Percentiles rank a stretch among this genome's conserved stretches.
Conservation (phyloP, 495 filamentous ascomycete genomes). For the Oidiodendron maius region DNA sequence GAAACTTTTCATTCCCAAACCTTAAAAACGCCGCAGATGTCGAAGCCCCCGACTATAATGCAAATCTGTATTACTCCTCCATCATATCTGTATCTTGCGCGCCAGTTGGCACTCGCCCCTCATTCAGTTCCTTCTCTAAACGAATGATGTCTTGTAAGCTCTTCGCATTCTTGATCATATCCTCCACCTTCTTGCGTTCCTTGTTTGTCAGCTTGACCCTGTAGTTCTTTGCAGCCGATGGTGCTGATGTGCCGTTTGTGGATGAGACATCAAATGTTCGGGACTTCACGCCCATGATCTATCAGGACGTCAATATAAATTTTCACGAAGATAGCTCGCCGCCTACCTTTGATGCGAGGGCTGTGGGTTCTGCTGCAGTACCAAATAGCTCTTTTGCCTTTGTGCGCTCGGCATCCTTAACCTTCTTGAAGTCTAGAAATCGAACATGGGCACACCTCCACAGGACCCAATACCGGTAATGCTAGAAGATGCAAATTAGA, state of each 20-base stretch:
- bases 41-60: neutral
- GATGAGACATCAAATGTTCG: constrained; percentile 66
- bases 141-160: constrained; percentile 78
- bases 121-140: constrained; percentile 78
- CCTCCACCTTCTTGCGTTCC: constrained; percentile 64
- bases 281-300: constrained; percentile 86
- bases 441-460: constrained; percentile 79
- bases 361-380: constrained; percentile 64
- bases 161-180: constrained; percentile 75
- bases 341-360: constrained; percentile 65
- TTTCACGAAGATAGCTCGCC: neutral
- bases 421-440: constrained; percentile 90
- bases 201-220: constrained; percentile 62
- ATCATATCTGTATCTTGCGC: constrained; percentile 46
- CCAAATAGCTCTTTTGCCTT: constrained; percentile 79
- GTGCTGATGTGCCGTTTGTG: constrained; percentile 32
- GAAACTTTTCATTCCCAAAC: neutral
- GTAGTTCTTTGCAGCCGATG: constrained; percentile 54
- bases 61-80: constrained; percentile 39
- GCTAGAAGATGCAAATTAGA: too few relatives aligned
- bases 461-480: constrained; percentile 89
- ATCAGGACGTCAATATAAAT: constrained; percentile 4
- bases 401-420: constrained; percentile 76
- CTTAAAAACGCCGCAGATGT: too few relatives aligned
- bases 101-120: constrained; percentile 74